phyloP scores from a whole-genome alignment of 306 rosid species.

The Prunus dulcis region DNA sequence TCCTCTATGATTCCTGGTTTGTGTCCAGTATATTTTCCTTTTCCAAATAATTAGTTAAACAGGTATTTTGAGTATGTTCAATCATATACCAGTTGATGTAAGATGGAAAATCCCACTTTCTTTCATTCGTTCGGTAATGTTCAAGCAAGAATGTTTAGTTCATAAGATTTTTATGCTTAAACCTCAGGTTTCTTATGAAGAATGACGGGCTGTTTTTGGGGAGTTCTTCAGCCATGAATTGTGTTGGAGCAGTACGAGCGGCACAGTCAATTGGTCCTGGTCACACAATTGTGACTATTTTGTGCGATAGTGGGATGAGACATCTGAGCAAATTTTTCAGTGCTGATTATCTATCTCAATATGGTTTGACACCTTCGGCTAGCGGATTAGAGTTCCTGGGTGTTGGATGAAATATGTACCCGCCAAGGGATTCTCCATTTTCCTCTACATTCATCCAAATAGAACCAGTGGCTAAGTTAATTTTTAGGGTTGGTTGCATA shows the following conservation, averaged over 20 bases:
- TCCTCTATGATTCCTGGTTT: background rate
- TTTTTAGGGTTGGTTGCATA: background rate
- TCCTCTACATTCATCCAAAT: background rate
- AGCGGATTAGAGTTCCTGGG: constrained; percentile 66
- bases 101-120: background rate
- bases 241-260: constrained; percentile 85
- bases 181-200: constrained; percentile 68
- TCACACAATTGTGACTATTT: constrained; percentile 84
- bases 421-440: background rate
- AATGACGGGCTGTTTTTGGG: constrained; percentile 83
- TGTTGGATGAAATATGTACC: constrained; percentile 31
- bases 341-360: constrained; percentile 57
- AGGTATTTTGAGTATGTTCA: background rate
- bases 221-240: constrained; percentile 91
- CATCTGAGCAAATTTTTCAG: constrained; percentile 82
- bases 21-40: background rate
- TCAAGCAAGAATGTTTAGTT: background rate
- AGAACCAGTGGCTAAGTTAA: background rate
- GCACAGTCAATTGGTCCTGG: constrained; percentile 81
- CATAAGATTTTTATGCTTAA: background rate
- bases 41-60: background rate
- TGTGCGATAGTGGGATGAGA: constrained; percentile 92
- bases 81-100: background rate
- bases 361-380: constrained; percentile 73
- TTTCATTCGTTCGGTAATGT: background rate